These are phyloP conservation scores for Colletotrichum noveboracense DNA, from an alignment of 2,329 filamentous ascomycete species.

Conservation along the genomic window DNA sequence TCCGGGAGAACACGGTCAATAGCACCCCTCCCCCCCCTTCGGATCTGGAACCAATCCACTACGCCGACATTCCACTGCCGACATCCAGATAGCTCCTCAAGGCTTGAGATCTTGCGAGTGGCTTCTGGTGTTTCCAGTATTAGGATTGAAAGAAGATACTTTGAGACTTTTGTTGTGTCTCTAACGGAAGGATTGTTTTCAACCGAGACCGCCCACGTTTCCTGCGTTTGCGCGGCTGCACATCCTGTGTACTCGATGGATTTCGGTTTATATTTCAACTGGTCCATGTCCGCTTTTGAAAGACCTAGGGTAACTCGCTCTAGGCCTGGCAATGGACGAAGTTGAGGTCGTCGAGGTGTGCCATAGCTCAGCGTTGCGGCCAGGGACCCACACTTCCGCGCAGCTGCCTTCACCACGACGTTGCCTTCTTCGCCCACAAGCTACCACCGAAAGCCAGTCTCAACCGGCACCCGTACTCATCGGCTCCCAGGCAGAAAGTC, in stretches of 20 bases:
- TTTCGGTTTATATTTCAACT: not conserved
- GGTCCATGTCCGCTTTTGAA: no score
- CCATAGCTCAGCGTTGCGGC: not conserved
- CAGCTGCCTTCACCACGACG: not conserved
- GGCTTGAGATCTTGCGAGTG: rapidly evolving
- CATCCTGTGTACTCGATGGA: not conserved
- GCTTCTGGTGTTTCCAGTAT: not conserved
- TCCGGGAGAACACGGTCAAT: not conserved
- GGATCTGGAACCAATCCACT: not conserved
- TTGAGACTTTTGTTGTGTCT: not conserved
- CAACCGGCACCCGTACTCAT: not conserved
- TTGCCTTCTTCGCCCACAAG: not conserved
- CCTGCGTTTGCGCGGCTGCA: not conserved
- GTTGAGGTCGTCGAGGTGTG: not conserved
- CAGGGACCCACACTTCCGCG: not conserved
- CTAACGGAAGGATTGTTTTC: not conserved
- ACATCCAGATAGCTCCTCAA: not conserved
- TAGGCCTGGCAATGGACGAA: not conserved
- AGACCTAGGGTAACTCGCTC: no score
- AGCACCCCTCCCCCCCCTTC: no score
- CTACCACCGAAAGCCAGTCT: not conserved
- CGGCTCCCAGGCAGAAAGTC: not conserved
- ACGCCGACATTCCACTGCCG: not conserved
- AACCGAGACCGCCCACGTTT: not conserved
- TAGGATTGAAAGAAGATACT: not conserved